phyloP scores from a whole-genome alignment of 2,329 filamentous ascomycete species.

The Xylariales sp. region DNA sequence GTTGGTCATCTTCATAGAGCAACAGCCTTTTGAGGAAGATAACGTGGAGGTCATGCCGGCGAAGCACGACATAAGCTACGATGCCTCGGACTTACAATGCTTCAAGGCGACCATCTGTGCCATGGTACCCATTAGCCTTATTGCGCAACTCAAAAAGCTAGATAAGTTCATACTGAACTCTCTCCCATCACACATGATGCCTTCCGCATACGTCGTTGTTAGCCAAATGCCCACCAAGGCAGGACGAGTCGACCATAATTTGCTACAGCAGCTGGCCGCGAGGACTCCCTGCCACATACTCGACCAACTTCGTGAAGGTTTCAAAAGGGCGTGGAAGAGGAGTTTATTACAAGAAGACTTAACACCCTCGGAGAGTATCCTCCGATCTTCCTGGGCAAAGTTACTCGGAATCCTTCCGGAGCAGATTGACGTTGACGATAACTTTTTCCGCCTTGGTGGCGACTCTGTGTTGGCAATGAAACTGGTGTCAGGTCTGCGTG shows the following conservation, averaged over 20 bases:
- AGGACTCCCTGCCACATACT: neutral
- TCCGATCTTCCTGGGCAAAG: slow-evolving; percentile 20
- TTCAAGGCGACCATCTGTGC: neutral
- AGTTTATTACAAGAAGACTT: neutral
- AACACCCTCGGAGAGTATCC: neutral
- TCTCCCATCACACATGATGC: neutral
- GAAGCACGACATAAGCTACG: neutral
- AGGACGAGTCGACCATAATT: neutral
- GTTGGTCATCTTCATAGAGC: neutral
- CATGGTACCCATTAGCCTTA: neutral
- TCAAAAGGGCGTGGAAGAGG: neutral
- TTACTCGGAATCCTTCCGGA: slow-evolving; percentile 21
- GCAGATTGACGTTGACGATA: slow-evolving; percentile 26
- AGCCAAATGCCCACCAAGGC: neutral
- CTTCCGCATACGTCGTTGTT: neutral
- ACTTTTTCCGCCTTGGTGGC: slow-evolving; percentile 33
- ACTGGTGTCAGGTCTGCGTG: slow-evolving; percentile 33
- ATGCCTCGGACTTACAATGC: no score
- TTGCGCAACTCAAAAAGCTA: neutral
- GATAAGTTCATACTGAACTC: neutral
- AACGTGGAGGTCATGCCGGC: neutral
- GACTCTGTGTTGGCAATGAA: slow-evolving; percentile 31
- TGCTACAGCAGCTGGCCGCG: neutral
- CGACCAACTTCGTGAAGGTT: neutral
- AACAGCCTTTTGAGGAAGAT: neutral